Base-by-base conservation (phyloP, 495 filamentous ascomycete species). In the Polyplosphaeria fusca region DNA sequence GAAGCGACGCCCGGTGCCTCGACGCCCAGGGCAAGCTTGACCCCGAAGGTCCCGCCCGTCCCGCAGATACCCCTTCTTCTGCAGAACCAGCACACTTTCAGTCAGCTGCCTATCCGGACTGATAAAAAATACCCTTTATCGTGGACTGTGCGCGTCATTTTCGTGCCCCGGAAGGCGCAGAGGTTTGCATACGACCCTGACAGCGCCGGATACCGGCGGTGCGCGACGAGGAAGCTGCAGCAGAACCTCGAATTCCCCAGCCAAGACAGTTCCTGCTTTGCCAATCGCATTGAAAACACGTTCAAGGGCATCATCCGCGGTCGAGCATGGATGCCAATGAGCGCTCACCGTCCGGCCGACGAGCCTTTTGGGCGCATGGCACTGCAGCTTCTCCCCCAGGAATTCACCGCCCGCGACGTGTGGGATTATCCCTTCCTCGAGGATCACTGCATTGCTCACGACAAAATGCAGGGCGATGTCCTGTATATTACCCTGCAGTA, bases 341-440 rank as follows among this genome's bases (percentile, higher is more conserved):
- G 22, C 14, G 56, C 37, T 5, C 58, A 63, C 38, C 64, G 64
- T 14, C 56, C 57, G 3, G 37, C 47, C n/a, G 55, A 60, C 30
- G 56, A 59, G 38, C 58, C 55, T 7, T 64, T 64, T 39, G 60
- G 55, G 14, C 52, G 57, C 37, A 66, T 61, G 54, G 48, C 52
- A 14, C 52, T 63, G 4, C 18, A 38, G 12, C 20, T 50, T n/a
- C 64, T 69, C 9, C 64, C 67, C 1, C 44, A 49, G 28, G 61
- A 65, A n/a, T 48, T 67, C 37, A 38, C 52, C 25, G 27, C 43
- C 9, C 44, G 60, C 2, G 58, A 64, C 40, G 47, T 69, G 19
- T 69, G 67, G 67, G 67, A 69, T 38, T 62, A 65, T 23, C 47
- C 57, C 22, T 69, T 67, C 41, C 64, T 69, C 43, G 64, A 63